Base-by-base conservation (phyloP, 2,329 filamentous ascomycete species). In the Gyromitra esculenta region DNA sequence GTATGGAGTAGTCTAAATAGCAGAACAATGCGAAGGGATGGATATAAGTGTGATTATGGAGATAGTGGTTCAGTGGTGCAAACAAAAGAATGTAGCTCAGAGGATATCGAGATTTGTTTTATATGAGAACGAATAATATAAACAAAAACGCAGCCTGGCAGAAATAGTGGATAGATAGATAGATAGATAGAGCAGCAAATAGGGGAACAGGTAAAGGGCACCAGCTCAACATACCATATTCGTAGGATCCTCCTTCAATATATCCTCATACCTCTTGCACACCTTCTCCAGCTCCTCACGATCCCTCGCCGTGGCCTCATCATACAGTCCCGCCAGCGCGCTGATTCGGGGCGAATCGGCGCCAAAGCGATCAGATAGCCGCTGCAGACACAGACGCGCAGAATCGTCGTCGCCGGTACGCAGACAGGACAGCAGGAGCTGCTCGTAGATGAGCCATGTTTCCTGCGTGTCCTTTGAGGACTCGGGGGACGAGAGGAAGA, bases 371-470 rank as follows among this genome's bases (percentile, higher is more conserved):
- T 88, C 86, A 3, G 89, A 90, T 59, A 99, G 87, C 77, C 91
- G 89, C 81, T 92, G 89, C 48, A 98, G 87, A 82, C 92, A 92
- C 80, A 90, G 83, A 79, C 89, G 89, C 31, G 96, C 96, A 31
- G 92, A 89, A 79, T 89, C 85, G 81, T 96, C 91, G 83, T 98
- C 92, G 69, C 92, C 92, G 0, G 92, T 94, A 65, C 92, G 91
- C 48, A 99, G 88, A 81, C 92, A 96, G 39, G 93, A 90, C 43
- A 96, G 85, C 80, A 98, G 86, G 18, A 98, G 87, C 82, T 97
- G 96, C 85, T 98, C 95, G 84, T 96, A 92, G 56, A 89, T 89
- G 15, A 88, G 88, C 94, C 95, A 98, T 82, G 92, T 87, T 79
- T 97, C 93, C 70, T 92, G 87, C 0, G 90, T 90, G 83, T 97